Percentiles rank a stretch among this genome's conserved stretches.
Conservation (phyloP, 2,329 filamentous ascomycete genomes). For the Geosmithia putterillii region DNA sequence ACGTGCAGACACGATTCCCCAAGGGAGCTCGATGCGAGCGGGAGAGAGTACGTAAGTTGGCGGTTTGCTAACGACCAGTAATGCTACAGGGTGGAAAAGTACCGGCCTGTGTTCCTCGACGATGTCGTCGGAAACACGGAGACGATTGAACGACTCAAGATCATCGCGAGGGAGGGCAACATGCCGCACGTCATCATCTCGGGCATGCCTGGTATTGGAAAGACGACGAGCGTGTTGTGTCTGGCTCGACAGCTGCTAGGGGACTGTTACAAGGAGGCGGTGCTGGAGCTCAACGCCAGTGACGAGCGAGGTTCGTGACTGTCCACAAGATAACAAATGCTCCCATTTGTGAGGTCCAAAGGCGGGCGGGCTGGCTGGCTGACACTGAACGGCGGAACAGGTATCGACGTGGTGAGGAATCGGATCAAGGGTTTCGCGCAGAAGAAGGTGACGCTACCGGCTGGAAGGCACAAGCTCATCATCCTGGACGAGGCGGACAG, state of each 20-base stretch:
- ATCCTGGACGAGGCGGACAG: slow-evolving; percentile 97
- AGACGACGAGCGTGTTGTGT: slow-evolving; percentile 91
- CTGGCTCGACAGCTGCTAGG: slow-evolving; percentile 85
- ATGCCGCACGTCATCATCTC: slow-evolving; percentile 99
- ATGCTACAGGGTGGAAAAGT: slow-evolving; percentile 81
- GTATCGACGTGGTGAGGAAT: slow-evolving; percentile 94
- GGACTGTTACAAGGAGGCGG: slow-evolving; percentile 92
- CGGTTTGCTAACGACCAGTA: not conserved
- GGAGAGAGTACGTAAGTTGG: not conserved
- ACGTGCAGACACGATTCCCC: slow-evolving; percentile 9
- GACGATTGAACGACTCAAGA: slow-evolving; percentile 92
- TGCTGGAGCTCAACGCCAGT: slow-evolving; percentile 89
- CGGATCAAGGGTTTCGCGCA: slow-evolving; percentile 97
- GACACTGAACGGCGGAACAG: slow-evolving; percentile 35
- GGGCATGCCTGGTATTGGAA: slow-evolving; percentile 98
- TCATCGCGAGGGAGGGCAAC: slow-evolving; percentile 96
- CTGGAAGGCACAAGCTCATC: slow-evolving; percentile 87
- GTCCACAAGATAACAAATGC: too few relatives aligned
- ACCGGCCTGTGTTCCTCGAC: slow-evolving; percentile 86
- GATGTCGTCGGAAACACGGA: slow-evolving; percentile 97
- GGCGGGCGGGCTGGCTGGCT: too few relatives aligned
- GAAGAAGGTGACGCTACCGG: slow-evolving; percentile 92
- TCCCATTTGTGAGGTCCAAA: too few relatives aligned
- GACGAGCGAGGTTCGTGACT: slow-evolving; percentile 75
- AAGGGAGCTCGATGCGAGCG: not conserved